Evolutionary conservation across 2,329 filamentous ascomycete genomes (phyloP).

Genomic region (Helminthosporium solani): DNA sequence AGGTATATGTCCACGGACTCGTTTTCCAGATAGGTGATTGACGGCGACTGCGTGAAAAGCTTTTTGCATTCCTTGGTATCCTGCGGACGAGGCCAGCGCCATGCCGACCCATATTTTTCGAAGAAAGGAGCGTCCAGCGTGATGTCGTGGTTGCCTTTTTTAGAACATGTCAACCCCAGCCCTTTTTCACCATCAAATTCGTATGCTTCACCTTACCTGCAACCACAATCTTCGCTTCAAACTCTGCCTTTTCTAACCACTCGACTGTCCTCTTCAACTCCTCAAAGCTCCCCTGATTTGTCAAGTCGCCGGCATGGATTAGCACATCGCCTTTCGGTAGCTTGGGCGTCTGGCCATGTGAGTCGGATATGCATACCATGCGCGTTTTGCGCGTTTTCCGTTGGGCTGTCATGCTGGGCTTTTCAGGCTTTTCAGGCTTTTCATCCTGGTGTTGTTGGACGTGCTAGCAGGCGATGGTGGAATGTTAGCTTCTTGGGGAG

Average conservation of each 20-base stretch:
- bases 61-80: slow-evolving; percentile 55
- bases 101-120: slow-evolving; percentile 51
- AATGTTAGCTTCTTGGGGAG: too few relatives aligned
- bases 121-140: slow-evolving; percentile 68
- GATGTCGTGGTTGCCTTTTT: slow-evolving; percentile 78
- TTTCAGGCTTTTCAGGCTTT: too few relatives aligned
- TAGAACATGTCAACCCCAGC: too few relatives aligned
- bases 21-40: slow-evolving; percentile 67
- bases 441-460: too few relatives aligned
- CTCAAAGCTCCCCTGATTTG: slow-evolving; percentile 64
- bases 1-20: slow-evolving; percentile 57
- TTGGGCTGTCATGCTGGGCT: background rate
- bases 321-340: slow-evolving; percentile 72
- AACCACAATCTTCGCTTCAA: slow-evolving; percentile 69
- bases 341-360: slow-evolving; percentile 65
- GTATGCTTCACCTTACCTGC: slow-evolving; percentile 53
- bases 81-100: slow-evolving; percentile 60
- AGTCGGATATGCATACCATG: slow-evolving; percentile 76
- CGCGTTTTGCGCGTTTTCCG: slow-evolving; percentile 49
- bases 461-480: too few relatives aligned
- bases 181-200: too few relatives aligned
- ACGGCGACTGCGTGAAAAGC: slow-evolving; percentile 52
- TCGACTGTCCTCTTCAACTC: slow-evolving; percentile 62
- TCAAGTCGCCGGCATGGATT: slow-evolving; percentile 75
- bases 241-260: slow-evolving; percentile 68